Percentiles rank a stretch among this genome's conserved stretches.
Evolutionary conservation across 2,329 filamentous ascomycete genomes (phyloP).

Genomic region (Alternaria metachromatica): DNA sequence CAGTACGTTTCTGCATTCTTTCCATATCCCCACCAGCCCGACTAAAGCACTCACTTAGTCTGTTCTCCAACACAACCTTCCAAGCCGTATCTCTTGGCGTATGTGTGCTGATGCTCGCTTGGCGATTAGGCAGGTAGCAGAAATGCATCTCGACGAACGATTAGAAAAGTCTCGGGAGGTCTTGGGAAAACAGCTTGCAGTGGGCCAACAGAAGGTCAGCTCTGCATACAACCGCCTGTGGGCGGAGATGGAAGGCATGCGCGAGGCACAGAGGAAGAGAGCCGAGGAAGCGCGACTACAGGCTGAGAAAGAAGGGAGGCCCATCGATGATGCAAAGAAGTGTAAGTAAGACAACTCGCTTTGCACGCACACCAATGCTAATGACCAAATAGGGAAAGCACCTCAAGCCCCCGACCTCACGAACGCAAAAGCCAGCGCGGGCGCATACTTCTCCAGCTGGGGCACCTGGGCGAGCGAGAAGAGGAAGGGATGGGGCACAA

Average conservation of each 20-base stretch:
- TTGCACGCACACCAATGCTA: neutral
- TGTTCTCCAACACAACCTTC: conserved; percentile 38
- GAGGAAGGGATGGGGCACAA: conserved; percentile 55
- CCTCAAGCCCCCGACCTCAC: conserved; percentile 56
- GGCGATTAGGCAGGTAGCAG: conserved; percentile 74
- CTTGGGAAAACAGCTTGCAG: conserved; percentile 86
- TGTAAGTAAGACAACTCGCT: conserved; percentile 22
- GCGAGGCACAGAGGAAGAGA: conserved; percentile 73
- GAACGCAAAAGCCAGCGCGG: conserved; percentile 64
- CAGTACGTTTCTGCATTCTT: conserved; percentile 55
- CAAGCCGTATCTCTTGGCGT: conserved; percentile 36
- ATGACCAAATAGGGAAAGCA: conserved; percentile 26
- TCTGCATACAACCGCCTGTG: conserved; percentile 88
- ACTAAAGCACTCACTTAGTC: conserved; percentile 39
- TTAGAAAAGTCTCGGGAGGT: conserved; percentile 84
- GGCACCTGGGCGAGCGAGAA: conserved; percentile 75
- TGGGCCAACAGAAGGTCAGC: conserved; percentile 85
- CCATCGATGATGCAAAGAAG: conserved; percentile 21
- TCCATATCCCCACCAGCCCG: conserved; percentile 17
- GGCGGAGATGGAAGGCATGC: conserved; percentile 83
- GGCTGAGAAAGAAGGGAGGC: conserved; percentile 36
- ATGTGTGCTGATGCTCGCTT: conserved; percentile 48
- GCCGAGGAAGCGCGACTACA: conserved; percentile 62
- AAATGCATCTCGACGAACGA: conserved; percentile 90
- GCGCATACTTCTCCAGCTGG: conserved; percentile 69